phyloP scores from a whole-genome alignment of 2,329 filamentous ascomycete genomes.

The Rutstroemia sp. region DNA sequence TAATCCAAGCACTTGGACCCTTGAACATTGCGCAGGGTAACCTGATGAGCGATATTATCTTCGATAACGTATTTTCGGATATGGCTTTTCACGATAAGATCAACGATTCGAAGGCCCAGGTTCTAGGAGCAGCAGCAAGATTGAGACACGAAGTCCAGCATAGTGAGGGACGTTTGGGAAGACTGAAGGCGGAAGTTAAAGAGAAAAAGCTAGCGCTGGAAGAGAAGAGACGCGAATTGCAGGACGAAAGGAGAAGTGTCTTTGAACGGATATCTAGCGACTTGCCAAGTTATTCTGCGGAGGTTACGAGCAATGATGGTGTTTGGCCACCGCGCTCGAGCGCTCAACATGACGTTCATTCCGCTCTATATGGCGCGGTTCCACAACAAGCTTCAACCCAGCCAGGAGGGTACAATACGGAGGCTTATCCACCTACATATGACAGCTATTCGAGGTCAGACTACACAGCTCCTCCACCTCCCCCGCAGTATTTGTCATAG shows the following conservation, averaged over 20 bases:
- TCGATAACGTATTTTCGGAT: slow-evolving; percentile 46
- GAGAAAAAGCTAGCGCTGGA: background rate
- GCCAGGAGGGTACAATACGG: background rate
- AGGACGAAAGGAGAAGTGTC: background rate
- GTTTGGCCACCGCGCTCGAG: background rate
- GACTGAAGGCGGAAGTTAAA: background rate
- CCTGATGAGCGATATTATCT: slow-evolving; percentile 43
- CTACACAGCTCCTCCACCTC: too few relatives aligned
- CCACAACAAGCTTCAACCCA: background rate
- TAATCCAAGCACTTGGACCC: slow-evolving; percentile 31
- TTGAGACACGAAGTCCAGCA: background rate
- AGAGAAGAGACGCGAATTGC: background rate
- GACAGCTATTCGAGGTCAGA: too few relatives aligned
- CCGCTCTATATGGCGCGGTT: background rate
- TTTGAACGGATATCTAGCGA: background rate
- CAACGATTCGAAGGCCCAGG: slow-evolving; percentile 30
- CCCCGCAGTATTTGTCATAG: too few relatives aligned
- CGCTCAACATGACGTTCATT: slow-evolving; percentile 1
- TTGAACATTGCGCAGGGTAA: slow-evolving; percentile 38
- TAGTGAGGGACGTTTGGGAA: background rate
- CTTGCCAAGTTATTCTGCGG: background rate
- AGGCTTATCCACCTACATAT: too few relatives aligned
- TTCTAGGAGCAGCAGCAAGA: background rate
- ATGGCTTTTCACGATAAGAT: slow-evolving; percentile 46
- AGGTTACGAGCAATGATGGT: background rate